phyloP scores from a whole-genome alignment of 805 yeast species.

The Myxozyma neglecta region DNA sequence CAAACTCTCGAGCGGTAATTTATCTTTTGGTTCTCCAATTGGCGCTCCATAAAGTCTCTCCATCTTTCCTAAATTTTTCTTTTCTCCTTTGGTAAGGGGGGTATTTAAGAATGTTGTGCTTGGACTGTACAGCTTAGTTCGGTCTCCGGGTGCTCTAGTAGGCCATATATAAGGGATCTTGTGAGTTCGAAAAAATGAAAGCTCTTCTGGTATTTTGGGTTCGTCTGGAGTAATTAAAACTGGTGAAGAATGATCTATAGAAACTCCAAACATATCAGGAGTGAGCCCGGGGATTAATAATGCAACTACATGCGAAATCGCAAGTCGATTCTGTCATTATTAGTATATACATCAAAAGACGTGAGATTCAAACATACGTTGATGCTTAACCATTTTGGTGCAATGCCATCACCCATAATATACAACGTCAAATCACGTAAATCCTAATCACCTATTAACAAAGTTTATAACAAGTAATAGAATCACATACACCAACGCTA shows the following conservation, averaged over 20 bases:
- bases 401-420: constrained; percentile 45
- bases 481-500: constrained; percentile 33
- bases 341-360: not conserved
- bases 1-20: constrained; percentile 41
- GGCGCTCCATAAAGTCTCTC: not conserved
- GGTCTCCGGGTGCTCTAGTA: constrained; percentile 65
- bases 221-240: constrained; percentile 21
- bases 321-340: constrained; percentile 43
- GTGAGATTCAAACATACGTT: constrained; percentile 26
- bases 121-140: constrained; percentile 55
- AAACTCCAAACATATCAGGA: constrained; percentile 46
- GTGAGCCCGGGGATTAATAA: constrained; percentile 67
- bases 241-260: constrained; percentile 26
- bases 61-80: constrained; percentile 36
- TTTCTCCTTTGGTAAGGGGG: constrained; percentile 60
- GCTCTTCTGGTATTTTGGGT: constrained; percentile 17
- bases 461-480: not conserved
- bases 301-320: constrained; percentile 56
- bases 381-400: constrained; percentile 54
- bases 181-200: constrained; percentile 41
- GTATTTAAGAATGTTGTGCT: constrained; percentile 55
- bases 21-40: not conserved
- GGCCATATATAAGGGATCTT: constrained; percentile 46
- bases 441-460: constrained; percentile 34
- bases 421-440: constrained; percentile 51